Evolutionary conservation across 331 rosid species (phyloP).

Genomic region (Ulmus americana): DNA sequence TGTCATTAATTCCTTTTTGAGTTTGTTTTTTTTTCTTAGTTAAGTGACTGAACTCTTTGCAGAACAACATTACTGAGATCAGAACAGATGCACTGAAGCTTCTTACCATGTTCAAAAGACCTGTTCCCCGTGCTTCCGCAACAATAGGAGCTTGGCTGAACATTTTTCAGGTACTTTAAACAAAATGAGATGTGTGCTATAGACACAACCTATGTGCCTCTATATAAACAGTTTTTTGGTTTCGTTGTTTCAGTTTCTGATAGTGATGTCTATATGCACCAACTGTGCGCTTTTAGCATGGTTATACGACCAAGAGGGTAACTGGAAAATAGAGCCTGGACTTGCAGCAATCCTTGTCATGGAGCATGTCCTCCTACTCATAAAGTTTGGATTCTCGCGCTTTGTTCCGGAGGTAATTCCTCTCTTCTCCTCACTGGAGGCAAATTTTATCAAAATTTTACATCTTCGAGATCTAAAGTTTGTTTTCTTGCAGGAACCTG

Average conservation of each 20-base stretch:
- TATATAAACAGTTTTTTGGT: not conserved
- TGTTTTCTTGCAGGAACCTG: slow-evolving; percentile 73
- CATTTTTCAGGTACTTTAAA: slow-evolving; percentile 74
- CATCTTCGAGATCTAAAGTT: not conserved
- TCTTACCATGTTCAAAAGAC: slow-evolving; percentile 73
- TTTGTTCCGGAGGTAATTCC: slow-evolving; percentile 71
- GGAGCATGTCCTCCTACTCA: slow-evolving; percentile 78
- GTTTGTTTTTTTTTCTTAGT: slow-evolving; percentile 13
- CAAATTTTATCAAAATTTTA: not conserved
- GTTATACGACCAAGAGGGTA: slow-evolving; percentile 84
- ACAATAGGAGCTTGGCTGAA: slow-evolving; percentile 96
- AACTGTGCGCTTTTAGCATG: slow-evolving; percentile 90
- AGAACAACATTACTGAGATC: slow-evolving; percentile 93
- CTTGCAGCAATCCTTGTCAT: slow-evolving; percentile 83
- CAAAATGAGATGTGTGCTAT: not conserved
- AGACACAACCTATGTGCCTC: not conserved
- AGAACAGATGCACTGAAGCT: slow-evolving; percentile 94
- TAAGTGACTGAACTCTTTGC: slow-evolving; percentile 15
- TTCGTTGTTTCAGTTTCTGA: slow-evolving; percentile 56
- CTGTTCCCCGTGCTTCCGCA: slow-evolving; percentile 72
- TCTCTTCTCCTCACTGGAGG: slow-evolving; percentile 1
- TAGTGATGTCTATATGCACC: slow-evolving; percentile 81
- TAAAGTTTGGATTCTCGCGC: slow-evolving; percentile 86
- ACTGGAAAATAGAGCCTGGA: slow-evolving; percentile 96
- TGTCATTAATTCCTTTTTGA: not conserved